phyloP scores from a whole-genome alignment of 2,329 filamentous ascomycete genomes.

The Dothistroma septosporum region DNA sequence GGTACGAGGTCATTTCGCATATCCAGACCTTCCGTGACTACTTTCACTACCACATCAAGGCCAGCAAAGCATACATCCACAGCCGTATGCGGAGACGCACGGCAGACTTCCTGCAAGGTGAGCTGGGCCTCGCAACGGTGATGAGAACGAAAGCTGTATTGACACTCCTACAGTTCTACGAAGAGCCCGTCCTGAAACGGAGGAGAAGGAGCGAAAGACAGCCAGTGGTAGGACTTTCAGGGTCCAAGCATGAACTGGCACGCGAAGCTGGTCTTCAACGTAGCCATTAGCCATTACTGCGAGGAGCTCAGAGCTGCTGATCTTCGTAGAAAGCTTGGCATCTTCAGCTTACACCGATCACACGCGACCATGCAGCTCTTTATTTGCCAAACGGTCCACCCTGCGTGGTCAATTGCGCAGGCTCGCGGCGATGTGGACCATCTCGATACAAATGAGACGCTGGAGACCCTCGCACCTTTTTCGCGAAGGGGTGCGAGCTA shows the following conservation, averaged over 20 bases:
- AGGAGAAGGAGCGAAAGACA: constrained; percentile 97
- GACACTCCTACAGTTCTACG: constrained; percentile 66
- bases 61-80: constrained; percentile 98
- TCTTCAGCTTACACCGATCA: not conserved
- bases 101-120: constrained; percentile 96
- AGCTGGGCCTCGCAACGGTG: constrained; percentile 24
- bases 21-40: constrained; percentile 99
- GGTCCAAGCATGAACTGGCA: constrained; percentile 46
- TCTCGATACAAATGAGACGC: not conserved
- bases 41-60: constrained; percentile 99
- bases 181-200: constrained; percentile 87
- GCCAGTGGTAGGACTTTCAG: constrained; percentile 91
- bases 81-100: constrained; percentile 96
- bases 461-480: no score
- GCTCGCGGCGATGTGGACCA: not conserved
- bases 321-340: not conserved
- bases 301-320: not conserved
- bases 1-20: constrained; percentile 94
- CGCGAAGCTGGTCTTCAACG: not conserved
- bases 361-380: no score
- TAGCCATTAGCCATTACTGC: not conserved
- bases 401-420: no score
- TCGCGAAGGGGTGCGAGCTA: no score
- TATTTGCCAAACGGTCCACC: no score
- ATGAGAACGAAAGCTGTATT: not conserved